Percentiles rank a stretch among this genome's conserved stretches.
Conservation (phyloP, 441 rosid species). For the Erodium chrysanthum region DNA sequence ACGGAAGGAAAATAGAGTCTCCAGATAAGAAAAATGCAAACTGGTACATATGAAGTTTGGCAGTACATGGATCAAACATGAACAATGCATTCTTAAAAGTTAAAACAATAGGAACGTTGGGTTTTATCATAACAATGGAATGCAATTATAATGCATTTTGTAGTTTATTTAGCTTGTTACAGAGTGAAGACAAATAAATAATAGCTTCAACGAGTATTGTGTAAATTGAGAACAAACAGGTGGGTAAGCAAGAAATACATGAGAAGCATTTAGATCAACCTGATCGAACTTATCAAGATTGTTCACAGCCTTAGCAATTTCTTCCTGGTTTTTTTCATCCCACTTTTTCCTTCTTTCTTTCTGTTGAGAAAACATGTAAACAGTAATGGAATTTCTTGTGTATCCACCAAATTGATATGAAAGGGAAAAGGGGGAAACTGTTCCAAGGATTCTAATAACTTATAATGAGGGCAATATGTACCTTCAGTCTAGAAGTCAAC, state of each 20-base stretch:
- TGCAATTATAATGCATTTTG: neutral
- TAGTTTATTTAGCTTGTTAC: slow-evolving; percentile 3
- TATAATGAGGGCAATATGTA: slow-evolving; percentile 17
- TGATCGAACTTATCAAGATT: slow-evolving; percentile 66
- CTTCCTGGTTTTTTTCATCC: slow-evolving; percentile 86
- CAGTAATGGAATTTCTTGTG: slow-evolving; percentile 7
- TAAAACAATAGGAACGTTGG: neutral
- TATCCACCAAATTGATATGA: neutral
- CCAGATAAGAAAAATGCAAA: neutral
- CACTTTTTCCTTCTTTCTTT: slow-evolving; percentile 77
- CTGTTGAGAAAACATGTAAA: slow-evolving; percentile 27
- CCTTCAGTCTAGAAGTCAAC: slow-evolving; percentile 83
- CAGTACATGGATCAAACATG: neutral
- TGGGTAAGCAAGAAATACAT: slow-evolving; percentile 9
- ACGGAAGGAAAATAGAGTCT: slow-evolving; percentile 4
- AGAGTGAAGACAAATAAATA: slow-evolving; percentile 10
- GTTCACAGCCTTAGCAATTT: slow-evolving; percentile 73
- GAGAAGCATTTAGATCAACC: slow-evolving; percentile 37
- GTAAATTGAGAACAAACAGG: neutral
- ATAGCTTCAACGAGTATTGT: neutral
- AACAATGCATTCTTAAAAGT: neutral
- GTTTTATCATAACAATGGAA: neutral
- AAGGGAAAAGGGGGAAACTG: neutral
- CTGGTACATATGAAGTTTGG: neutral
- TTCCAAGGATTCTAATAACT: slow-evolving; percentile 3